phyloP scores from a whole-genome alignment of 2,329 filamentous ascomycete genomes.

The Colletotrichum abscissum region DNA sequence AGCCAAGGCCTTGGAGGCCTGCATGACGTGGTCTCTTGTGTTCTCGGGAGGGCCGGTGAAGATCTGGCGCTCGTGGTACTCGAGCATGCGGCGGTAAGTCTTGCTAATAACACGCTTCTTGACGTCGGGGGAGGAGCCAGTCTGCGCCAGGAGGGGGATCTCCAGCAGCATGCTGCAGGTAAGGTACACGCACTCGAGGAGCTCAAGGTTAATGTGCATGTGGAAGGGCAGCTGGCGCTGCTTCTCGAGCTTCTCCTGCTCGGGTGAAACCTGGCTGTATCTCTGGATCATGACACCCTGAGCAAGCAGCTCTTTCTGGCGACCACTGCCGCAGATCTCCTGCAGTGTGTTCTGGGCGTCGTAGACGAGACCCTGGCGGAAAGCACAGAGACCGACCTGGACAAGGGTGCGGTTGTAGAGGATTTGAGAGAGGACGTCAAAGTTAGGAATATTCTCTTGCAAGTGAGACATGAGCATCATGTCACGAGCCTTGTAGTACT shows the following conservation, averaged over 20 bases:
- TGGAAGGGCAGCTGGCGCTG: constrained; percentile 99
- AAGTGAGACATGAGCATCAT: constrained; percentile 99
- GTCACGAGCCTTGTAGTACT: constrained; percentile 97
- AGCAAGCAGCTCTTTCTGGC: constrained; percentile 97
- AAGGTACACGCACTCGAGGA: constrained; percentile 97
- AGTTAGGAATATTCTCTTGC: constrained; percentile 96
- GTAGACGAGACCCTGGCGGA: constrained; percentile 96
- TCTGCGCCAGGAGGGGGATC: constrained; percentile 96
- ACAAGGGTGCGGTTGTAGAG: constrained; percentile 98
- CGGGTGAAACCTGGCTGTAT: constrained; percentile 94
- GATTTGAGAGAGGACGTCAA: constrained; percentile 97
- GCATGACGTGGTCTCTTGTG: constrained; percentile 99
- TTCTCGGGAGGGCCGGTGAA: constrained; percentile 99
- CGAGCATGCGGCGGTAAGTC: constrained; percentile 98
- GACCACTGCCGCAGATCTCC: constrained; percentile 96
- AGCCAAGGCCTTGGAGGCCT: constrained; percentile 95
- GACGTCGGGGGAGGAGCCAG: constrained; percentile 94
- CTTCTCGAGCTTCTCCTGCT: constrained; percentile 97
- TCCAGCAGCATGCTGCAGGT: constrained; percentile 99
- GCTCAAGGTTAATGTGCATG: constrained; percentile 99
- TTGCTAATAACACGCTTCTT: constrained; percentile 99
- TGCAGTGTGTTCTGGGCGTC: constrained; percentile 98
- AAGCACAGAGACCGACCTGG: constrained; percentile 97
- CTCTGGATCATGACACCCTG: constrained; percentile 99
- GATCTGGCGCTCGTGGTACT: constrained; percentile 99